Conservation (phyloP, 1,284 basidiomycete genomes). For the Phellinidium pouzarii region DNA sequence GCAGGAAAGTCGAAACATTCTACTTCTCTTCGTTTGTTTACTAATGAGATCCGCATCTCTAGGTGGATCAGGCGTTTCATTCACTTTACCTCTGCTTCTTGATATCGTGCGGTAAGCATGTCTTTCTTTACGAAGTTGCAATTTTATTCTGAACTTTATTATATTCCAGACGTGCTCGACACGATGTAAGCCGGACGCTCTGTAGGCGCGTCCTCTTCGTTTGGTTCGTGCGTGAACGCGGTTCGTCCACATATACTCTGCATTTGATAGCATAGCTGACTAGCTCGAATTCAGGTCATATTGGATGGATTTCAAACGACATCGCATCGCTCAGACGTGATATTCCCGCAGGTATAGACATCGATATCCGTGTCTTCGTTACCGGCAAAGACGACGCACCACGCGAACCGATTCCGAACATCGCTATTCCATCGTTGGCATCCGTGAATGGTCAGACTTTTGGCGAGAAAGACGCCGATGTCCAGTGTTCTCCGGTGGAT, state of each 20-base stretch:
- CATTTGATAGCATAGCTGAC: neutral
- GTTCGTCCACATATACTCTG: slow-evolving; percentile 19
- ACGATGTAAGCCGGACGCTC: slow-evolving; percentile 16
- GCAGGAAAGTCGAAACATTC: slow-evolving; percentile 27
- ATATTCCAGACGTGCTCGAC: neutral
- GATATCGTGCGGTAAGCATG: slow-evolving; percentile 28
- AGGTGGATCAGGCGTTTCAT: slow-evolving; percentile 35
- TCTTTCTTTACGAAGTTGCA: neutral
- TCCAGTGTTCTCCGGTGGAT: no score
- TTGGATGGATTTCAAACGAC: slow-evolving; percentile 29
- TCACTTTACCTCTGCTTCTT: slow-evolving; percentile 32
- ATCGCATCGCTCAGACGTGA: slow-evolving; percentile 16
- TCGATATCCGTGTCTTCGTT: slow-evolving; percentile 10
- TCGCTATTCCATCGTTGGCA: neutral
- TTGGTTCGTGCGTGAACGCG: slow-evolving; percentile 30
- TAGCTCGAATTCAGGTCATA: slow-evolving; percentile 23
- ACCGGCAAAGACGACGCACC: neutral
- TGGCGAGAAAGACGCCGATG: no score
- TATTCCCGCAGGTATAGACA: neutral
- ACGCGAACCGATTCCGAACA: neutral
- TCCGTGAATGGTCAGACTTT: no score
- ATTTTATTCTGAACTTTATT: neutral
- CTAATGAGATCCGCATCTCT: slow-evolving; percentile 2
- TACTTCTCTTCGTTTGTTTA: neutral
- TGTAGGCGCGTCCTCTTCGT: slow-evolving; percentile 29